These are phyloP conservation scores for Linum tenue DNA, from an alignment of 345 rosid genomes.

Conservation along the genomic window DNA sequence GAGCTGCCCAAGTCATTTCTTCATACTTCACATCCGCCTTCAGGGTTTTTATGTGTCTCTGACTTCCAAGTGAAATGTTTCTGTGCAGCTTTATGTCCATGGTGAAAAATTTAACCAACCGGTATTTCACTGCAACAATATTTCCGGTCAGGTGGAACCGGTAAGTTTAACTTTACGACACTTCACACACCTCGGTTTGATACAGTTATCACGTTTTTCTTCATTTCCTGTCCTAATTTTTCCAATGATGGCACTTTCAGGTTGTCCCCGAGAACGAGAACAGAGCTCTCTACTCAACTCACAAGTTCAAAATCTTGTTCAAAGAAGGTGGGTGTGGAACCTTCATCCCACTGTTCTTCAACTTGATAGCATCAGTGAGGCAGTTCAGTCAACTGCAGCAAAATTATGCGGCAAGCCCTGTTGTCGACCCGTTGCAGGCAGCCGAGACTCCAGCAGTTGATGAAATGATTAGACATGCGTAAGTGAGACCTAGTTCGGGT, in stretches of 20 bases:
- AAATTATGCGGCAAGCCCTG: conserved; percentile 45
- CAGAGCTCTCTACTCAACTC: conserved; percentile 76
- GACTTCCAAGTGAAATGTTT: conserved; percentile 8
- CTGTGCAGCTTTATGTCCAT: conserved; percentile 63
- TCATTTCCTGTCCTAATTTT: not conserved
- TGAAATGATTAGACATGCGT: conserved; percentile 99
- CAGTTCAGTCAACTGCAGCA: conserved; percentile 44
- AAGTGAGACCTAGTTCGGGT: conserved; percentile 23
- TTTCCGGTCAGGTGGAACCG: conserved; percentile 83
- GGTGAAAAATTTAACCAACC: conserved; percentile 92
- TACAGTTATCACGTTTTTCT: too few relatives aligned
- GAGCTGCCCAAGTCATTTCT: too few relatives aligned
- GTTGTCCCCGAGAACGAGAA: conserved; percentile 82
- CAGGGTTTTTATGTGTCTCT: not conserved
- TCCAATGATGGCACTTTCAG: conserved; percentile 22
- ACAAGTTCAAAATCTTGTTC: conserved; percentile 73
- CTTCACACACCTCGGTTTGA: too few relatives aligned
- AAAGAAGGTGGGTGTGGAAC: conserved; percentile 99
- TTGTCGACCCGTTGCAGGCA: conserved; percentile 12
- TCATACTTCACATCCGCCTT: too few relatives aligned
- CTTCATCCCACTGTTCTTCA: conserved; percentile 77
- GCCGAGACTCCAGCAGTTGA: conserved; percentile 89
- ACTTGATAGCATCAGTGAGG: conserved; percentile 71
- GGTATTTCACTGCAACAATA: conserved; percentile 84
- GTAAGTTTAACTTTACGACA: conserved; percentile 38